Conservation (phyloP, 345 rosid species). For the Eucalyptus fibrosa region DNA sequence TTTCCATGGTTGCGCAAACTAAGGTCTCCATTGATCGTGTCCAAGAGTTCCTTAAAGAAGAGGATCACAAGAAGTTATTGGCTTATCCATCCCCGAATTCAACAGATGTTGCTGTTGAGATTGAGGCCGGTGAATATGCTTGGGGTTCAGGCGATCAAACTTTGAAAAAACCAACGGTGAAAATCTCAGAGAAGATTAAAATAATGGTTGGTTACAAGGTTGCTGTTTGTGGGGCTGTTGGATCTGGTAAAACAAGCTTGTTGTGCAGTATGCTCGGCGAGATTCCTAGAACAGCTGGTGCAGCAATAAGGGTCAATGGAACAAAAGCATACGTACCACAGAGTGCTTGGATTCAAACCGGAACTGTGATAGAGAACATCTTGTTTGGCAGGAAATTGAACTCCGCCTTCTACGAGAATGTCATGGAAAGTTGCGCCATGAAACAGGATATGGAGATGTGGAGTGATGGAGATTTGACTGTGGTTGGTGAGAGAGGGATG, state of each 20-base stretch:
- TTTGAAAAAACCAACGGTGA: slow-evolving; percentile 10
- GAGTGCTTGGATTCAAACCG: slow-evolving; percentile 84
- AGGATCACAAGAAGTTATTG: slow-evolving; percentile 18
- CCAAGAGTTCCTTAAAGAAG: slow-evolving; percentile 24
- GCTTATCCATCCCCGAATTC: neutral
- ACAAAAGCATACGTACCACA: slow-evolving; percentile 72
- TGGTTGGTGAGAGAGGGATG: slow-evolving; percentile 77
- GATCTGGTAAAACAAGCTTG: slow-evolving; percentile 81
- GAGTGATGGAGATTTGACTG: slow-evolving; percentile 45
- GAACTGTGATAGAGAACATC: slow-evolving; percentile 65
- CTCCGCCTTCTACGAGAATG: slow-evolving; percentile 32
- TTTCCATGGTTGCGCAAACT: slow-evolving; percentile 46
- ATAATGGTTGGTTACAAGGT: slow-evolving; percentile 44
- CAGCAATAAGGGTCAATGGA: slow-evolving; percentile 41
- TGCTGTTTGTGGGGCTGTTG: slow-evolving; percentile 81
- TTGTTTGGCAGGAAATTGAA: slow-evolving; percentile 56
- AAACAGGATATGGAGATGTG: slow-evolving; percentile 54
- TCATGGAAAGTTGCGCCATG: slow-evolving; percentile 55
- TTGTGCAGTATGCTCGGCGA: slow-evolving; percentile 66
- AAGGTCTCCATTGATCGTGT: slow-evolving; percentile 46
- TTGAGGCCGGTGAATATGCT: slow-evolving; percentile 35
- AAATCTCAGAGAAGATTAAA: slow-evolving; percentile 19
- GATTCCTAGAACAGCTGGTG: slow-evolving; percentile 63
- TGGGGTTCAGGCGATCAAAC: slow-evolving; percentile 28
- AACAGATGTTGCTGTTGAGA: slow-evolving; percentile 16